Evolutionary conservation across 805 yeast species (phyloP).

Genomic region (Saturnispora silvae): DNA sequence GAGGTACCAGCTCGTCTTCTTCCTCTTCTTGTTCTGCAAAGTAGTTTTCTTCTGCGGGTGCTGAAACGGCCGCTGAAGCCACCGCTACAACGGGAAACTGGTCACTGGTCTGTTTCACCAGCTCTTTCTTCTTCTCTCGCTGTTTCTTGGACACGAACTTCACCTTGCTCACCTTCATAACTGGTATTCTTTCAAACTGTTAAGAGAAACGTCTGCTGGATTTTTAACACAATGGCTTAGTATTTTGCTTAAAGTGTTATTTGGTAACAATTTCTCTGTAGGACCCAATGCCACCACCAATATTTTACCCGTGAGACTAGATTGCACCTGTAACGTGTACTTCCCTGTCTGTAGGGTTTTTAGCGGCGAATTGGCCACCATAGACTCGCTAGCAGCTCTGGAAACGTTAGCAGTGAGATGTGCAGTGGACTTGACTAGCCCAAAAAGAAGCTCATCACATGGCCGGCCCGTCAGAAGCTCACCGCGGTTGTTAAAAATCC

Average conservation of each 20-base stretch:
- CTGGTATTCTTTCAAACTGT: constrained; percentile 2
- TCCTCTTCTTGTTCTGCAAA: not conserved
- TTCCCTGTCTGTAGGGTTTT: constrained; percentile 4
- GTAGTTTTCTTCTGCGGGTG: too few species aligned
- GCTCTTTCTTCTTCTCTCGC: not conserved
- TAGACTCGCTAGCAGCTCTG: not conserved
- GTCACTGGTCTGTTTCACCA: too few species aligned
- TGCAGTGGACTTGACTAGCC: constrained; percentile 4
- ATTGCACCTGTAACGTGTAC: constrained; percentile 7
- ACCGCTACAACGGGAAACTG: too few species aligned
- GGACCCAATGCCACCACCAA: constrained; percentile 2
- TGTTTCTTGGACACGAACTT: constrained; percentile 3
- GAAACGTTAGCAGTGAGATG: not conserved
- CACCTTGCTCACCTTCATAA: constrained; percentile 4
- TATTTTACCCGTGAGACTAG: constrained; percentile 4
- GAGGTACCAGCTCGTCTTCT: not conserved
- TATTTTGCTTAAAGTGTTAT: constrained; percentile 3
- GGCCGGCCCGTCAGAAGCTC: constrained; percentile 1
- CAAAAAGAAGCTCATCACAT: constrained; percentile 6
- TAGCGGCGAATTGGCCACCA: constrained; percentile 1
- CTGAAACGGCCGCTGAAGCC: too few species aligned
- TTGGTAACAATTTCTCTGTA: not conserved
- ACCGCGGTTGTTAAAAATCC: constrained; percentile 5
- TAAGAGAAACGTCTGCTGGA: constrained; percentile 7
- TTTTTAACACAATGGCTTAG: constrained; percentile 3